Evolutionary conservation across 202 grass and related monocot genomes (phyloP).

Genomic region (Musa balbisiana): DNA sequence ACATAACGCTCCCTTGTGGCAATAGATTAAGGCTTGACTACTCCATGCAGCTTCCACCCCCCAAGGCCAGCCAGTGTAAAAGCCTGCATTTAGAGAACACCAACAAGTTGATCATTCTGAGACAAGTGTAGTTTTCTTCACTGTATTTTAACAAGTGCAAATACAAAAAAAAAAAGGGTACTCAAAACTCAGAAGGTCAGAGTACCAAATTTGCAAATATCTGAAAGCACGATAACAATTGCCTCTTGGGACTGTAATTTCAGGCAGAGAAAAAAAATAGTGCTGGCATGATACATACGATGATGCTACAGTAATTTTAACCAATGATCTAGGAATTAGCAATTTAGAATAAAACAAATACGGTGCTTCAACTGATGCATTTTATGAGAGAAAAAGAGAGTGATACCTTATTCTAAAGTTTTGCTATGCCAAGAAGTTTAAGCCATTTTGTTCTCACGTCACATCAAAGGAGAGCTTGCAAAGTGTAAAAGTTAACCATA

Average conservation of each 20-base stretch:
- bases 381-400: neutral
- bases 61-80: conserved; percentile 65
- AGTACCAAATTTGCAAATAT: neutral
- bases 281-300: too few relatives aligned
- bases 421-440: neutral
- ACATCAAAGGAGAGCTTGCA: neutral
- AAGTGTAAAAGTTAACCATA: too few relatives aligned
- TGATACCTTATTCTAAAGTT: neutral
- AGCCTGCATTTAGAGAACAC: conserved; percentile 45
- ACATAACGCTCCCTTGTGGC: neutral
- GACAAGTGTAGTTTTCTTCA: neutral
- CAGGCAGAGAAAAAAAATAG: too few relatives aligned
- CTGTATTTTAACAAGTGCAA: too few relatives aligned
- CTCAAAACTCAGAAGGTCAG: neutral
- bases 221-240: neutral
- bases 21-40: conserved; percentile 62
- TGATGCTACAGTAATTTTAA: neutral
- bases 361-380: neutral
- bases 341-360: neutral
- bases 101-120: neutral
- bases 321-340: conserved; percentile 1
- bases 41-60: conserved; percentile 73
- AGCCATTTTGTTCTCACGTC: neutral
- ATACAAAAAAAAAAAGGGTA: neutral
- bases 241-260: too few relatives aligned